Base-by-base conservation (phyloP, 1,284 basidiomycete genomes). In the Rhizoctonia solani region DNA sequence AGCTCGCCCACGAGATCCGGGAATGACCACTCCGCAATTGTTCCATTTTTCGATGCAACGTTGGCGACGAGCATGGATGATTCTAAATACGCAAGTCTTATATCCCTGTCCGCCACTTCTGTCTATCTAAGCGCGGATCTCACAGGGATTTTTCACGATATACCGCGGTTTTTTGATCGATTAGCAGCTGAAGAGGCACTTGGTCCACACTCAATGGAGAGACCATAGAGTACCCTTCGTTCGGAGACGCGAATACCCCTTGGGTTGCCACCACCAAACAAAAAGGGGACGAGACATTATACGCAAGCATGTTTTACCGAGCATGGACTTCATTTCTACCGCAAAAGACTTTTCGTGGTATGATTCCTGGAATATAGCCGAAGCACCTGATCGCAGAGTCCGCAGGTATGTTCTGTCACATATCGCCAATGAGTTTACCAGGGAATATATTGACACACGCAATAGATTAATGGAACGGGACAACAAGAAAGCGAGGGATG, bases 391-490 rank as follows among this genome's bases (percentile, higher is more conserved):
- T 77, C 83, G 96, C 23, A 85, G 88, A 47, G 84, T 92, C 49
- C 85, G 95, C 73, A 85, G 92, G 85, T 87, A 69, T 52, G 79
- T 72, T 4, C 30, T 44, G n/a, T 37, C 6, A 6, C 23, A n/a
- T n/a, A n/a, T n/a, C n/a, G n/a, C n/a, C n/a, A n/a, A n/a, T n/a
- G n/a, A n/a, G n/a, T n/a, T n/a, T n/a, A n/a, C n/a, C n/a, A n/a
- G n/a, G n/a, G n/a, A n/a, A n/a, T n/a, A n/a, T n/a, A n/a, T n/a
- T n/a, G n/a, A n/a, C 53, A 49, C 23, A 32, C n/a, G 23, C 32
- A 65, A 3, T 66, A 90, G 93, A 70, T 74, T 94, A 41, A 95
- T 99, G 90, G 97, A 99, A 76, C 92, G 90, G 74, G 97, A 98
- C 73, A 99, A 99, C 77, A 94, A 93, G 77, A 94, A 94, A 73